Base-by-base conservation (phyloP, 352 stramenopile genomes). In the Globisporangium paroecandrum region DNA sequence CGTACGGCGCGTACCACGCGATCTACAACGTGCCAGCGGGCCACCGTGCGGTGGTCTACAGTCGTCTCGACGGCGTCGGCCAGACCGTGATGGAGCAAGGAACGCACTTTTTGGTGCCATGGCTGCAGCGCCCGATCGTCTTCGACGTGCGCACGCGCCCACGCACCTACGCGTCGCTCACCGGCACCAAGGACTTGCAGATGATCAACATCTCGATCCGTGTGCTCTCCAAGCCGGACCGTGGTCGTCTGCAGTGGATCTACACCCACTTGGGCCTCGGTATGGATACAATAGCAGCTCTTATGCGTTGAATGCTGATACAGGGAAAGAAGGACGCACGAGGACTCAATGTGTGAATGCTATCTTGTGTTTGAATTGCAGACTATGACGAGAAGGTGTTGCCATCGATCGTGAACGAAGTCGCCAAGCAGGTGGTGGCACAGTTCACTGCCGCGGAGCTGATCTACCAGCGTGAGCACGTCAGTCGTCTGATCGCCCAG, bases 171-270 rank as follows among this genome's bases (percentile, higher is more conserved):
- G 81, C 88, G 63, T 97, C 91, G 69, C 76, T 96, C 22, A 97
- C 89, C 68, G 91, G 91, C 72, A 97, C 87, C 51, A 98, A 98
- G 87, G 97, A 99, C 84, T 84, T 99, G 71, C 97, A 99, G 85
- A 99, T 99, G 97, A 98, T 99, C 69, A 99, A 98, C 74, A 98
- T 99, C 69, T 98, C 93, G 10, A 95, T 99, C 73, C 96, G 98
- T 95, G 98, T 99, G 60, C 89, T 99, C 69, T 98, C 97, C 75
- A 98, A 98, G 76, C 98, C 98, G 6, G 85, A 98, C 83, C 87
- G 89, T 22, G 76, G 78, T 57, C 79, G 95, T 65, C 85, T 99
- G 46, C 95, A 98, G 63, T 98, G 93, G 89, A 98, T 99, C 72
- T 99, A 99, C 84, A 95, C 91, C 71, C 83, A 96, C 74, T 85